A percentile compares a stretch with the other conserved stretches of the same genome.
phyloP scores from a whole-genome alignment of 2,329 filamentous ascomycete species.

The Helotiales sp. region DNA sequence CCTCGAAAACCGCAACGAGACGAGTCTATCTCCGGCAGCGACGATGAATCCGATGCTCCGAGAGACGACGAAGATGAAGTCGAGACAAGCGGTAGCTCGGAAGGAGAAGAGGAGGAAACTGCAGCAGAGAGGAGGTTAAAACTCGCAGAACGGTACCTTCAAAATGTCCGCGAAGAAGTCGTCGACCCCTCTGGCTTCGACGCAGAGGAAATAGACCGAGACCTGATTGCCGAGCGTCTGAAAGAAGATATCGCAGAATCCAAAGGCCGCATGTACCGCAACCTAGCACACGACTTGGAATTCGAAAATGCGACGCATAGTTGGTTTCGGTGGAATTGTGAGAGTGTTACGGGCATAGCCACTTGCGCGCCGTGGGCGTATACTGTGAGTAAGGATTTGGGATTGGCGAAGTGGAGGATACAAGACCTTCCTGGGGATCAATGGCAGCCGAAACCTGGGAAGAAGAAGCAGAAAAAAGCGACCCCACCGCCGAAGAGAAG shows the following conservation, averaged over 20 bases:
- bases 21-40: slow-evolving; percentile 81
- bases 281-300: slow-evolving; percentile 71
- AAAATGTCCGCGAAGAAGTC: slow-evolving; percentile 83
- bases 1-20: slow-evolving; percentile 44
- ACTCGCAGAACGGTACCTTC: slow-evolving; percentile 88
- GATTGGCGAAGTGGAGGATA: slow-evolving; percentile 86
- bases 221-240: slow-evolving; percentile 86
- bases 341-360: slow-evolving; percentile 77
- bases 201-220: slow-evolving; percentile 88
- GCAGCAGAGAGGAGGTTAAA: slow-evolving; percentile 83
- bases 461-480: slow-evolving; percentile 57
- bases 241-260: slow-evolving; percentile 90
- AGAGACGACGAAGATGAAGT: slow-evolving; percentile 57
- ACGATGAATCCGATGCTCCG: slow-evolving; percentile 65
- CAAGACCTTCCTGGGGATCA: slow-evolving; percentile 63
- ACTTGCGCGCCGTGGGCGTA: slow-evolving; percentile 80
- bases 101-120: slow-evolving; percentile 75
- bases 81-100: slow-evolving; percentile 56
- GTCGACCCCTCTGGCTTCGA: slow-evolving; percentile 87
- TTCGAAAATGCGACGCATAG: slow-evolving; percentile 67
- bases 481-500: slow-evolving; percentile 58
- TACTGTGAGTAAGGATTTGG: slow-evolving; percentile 82
- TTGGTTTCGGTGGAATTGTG: slow-evolving; percentile 76
- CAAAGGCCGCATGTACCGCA: slow-evolving; percentile 86
- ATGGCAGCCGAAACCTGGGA: slow-evolving; percentile 51